Evolutionary conservation across 208 protist species (phyloP).

Genomic region (Crithidia thermophila): DNA sequence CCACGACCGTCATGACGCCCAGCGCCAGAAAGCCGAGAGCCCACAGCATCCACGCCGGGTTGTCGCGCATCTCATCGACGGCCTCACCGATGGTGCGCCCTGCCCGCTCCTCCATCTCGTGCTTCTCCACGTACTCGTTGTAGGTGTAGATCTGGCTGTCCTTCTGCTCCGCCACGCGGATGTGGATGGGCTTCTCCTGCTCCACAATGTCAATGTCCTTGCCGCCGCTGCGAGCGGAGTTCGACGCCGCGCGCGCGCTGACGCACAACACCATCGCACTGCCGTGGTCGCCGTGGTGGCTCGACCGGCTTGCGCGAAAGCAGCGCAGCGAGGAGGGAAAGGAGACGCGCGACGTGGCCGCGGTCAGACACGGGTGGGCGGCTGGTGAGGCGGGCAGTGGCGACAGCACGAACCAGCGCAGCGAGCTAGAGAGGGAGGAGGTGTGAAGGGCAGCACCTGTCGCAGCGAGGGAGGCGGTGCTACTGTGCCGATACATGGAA

Average conservation of each 20-base stretch:
- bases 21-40: conserved; percentile 54
- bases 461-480: background rate
- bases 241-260: conserved; percentile 29
- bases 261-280: background rate
- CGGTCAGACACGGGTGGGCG: too few species aligned
- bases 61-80: conserved; percentile 69
- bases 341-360: background rate
- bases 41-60: conserved; percentile 85
- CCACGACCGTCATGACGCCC: conserved; percentile 62
- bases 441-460: too few species aligned
- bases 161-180: conserved; percentile 72
- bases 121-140: conserved; percentile 79
- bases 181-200: conserved; percentile 67
- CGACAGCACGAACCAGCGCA: background rate
- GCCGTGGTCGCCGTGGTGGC: too few species aligned
- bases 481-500: background rate
- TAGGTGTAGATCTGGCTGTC: conserved; percentile 83
- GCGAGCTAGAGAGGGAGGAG: background rate
- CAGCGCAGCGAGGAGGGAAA: background rate
- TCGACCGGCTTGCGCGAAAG: too few species aligned
- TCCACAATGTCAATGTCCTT: conserved; percentile 78
- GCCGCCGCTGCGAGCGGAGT: conserved; percentile 46
- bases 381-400: background rate
- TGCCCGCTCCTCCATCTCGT: conserved; percentile 57
- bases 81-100: conserved; percentile 42